A percentile compares a stretch with the other conserved stretches of the same genome.
Conservation (phyloP, 257 asterid species). For the Ballota nigra region DNA sequence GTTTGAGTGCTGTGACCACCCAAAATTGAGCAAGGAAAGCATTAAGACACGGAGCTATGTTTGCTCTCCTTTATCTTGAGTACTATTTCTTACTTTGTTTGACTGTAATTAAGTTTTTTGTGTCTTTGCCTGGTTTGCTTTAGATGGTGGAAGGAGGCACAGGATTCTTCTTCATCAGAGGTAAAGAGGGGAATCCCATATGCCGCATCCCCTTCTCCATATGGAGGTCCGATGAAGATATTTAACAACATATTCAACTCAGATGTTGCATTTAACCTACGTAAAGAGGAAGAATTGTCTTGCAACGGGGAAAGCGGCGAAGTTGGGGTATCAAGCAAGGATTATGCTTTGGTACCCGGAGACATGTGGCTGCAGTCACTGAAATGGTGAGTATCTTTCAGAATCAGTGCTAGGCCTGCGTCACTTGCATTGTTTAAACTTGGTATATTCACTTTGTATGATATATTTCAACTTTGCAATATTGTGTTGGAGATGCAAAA, state of each 20-base stretch:
- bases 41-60: not conserved
- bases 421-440: constrained; percentile 16
- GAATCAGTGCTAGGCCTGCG: constrained; percentile 2
- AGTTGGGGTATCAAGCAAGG: constrained; percentile 69
- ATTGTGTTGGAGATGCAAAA: constrained; percentile 18
- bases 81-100: not conserved
- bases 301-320: constrained; percentile 55
- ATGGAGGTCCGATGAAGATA: constrained; percentile 87
- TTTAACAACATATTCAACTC: constrained; percentile 77
- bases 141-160: constrained; percentile 99
- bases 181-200: constrained; percentile 59
- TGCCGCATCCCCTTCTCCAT: constrained; percentile 60
- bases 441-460: constrained; percentile 5
- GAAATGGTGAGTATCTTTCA: constrained; percentile 51
- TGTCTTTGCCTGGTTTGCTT: constrained; percentile 23
- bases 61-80: not conserved
- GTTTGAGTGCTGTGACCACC: constrained; percentile 12
- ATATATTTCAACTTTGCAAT: constrained; percentile 11
- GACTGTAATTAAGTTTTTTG: not conserved
- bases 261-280: constrained; percentile 72
- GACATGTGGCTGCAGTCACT: constrained; percentile 87
- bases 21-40: constrained; percentile 6
- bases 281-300: constrained; percentile 59
- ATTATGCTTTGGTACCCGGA: constrained; percentile 84
- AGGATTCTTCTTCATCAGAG: constrained; percentile 49